These are phyloP conservation scores for Phytophthora tentaculata DNA, from an alignment of 352 stramenopile genomes.

Conservation along the genomic window DNA sequence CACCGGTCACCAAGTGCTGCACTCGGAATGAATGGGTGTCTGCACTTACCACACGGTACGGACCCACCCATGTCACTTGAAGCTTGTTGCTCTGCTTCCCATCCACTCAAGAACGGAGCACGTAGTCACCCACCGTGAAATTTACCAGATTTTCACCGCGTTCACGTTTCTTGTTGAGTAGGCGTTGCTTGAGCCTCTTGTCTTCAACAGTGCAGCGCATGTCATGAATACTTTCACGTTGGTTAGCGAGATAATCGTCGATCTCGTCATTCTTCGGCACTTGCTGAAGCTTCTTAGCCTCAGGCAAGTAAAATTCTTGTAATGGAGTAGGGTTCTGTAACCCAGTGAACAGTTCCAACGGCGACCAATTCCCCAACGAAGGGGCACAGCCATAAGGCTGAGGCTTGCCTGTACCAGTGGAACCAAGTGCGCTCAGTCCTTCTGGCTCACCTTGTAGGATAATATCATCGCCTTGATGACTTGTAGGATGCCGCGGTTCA, in stretches of 20 bases:
- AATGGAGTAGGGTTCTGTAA: neutral
- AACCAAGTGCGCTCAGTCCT: slow-evolving; percentile 25
- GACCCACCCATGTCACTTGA: neutral
- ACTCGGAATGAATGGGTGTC: neutral
- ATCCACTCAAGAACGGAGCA: neutral
- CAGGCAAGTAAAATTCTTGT: neutral
- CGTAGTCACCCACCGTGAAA: neutral
- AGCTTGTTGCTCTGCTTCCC: neutral
- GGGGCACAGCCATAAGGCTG: slow-evolving; percentile 32
- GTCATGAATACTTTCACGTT: neutral
- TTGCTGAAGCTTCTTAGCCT: neutral
- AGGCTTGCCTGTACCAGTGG: slow-evolving; percentile 33
- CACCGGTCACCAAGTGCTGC: neutral
- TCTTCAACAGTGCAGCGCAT: neutral
- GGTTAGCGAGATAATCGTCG: neutral
- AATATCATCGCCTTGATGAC: slow-evolving; percentile 22
- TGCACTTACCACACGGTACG: neutral
- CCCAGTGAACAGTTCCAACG: neutral
- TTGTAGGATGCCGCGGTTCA: slow-evolving; percentile 40
- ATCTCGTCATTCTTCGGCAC: neutral
- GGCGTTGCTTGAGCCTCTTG: neutral
- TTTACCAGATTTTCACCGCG: neutral
- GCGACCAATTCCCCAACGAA: neutral
- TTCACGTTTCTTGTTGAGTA: neutral
- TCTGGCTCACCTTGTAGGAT: slow-evolving; percentile 21